phyloP scores from a whole-genome alignment of 2,329 filamentous ascomycete genomes.

The Epichloe baconii region DNA sequence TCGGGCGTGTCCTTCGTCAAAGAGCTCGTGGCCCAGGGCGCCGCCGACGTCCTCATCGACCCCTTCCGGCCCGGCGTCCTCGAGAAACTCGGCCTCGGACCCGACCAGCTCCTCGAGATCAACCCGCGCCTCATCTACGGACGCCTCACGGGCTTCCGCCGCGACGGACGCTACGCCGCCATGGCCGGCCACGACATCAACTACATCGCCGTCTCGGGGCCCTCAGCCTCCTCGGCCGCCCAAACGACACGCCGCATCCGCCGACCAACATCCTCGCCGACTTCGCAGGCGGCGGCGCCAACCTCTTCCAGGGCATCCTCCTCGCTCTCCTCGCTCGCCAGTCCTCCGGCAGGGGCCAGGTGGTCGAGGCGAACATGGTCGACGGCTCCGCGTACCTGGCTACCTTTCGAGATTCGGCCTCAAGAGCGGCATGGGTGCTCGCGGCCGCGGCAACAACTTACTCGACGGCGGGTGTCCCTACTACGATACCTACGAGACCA shows the following conservation, averaged over 20 bases:
- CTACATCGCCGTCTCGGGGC: constrained; percentile 84
- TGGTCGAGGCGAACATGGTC: constrained; percentile 95
- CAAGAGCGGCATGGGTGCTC: constrained; percentile 49
- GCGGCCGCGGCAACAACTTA: constrained; percentile 58
- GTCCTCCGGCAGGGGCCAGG: constrained; percentile 58
- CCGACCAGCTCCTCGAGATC: constrained; percentile 47
- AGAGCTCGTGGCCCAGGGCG: constrained; percentile 50
- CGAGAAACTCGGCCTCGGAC: constrained; percentile 69
- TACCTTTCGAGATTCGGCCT: constrained; percentile 57
- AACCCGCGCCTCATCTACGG: constrained; percentile 72
- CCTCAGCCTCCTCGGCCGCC: constrained; percentile 60
- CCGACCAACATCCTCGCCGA: constrained; percentile 80
- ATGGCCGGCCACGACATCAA: constrained; percentile 98
- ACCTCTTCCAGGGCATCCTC: constrained; percentile 69
- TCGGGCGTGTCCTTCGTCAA: constrained; percentile 53
- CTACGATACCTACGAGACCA: constrained; percentile 81
- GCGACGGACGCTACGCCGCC: constrained; percentile 69
- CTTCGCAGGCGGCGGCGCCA: constrained; percentile 79
- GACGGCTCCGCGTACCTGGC: constrained; percentile 73
- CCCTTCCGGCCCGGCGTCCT: constrained; percentile 86
- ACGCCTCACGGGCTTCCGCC: constrained; percentile 79
- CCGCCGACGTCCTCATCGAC: constrained; percentile 85
- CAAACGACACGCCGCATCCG: constrained; percentile 56
- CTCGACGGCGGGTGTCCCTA: constrained; percentile 78
- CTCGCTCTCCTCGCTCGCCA: constrained; percentile 60